Evolutionary conservation across 1,284 basidiomycete genomes (phyloP).

Genomic region (Laetiporus sulphureus): DNA sequence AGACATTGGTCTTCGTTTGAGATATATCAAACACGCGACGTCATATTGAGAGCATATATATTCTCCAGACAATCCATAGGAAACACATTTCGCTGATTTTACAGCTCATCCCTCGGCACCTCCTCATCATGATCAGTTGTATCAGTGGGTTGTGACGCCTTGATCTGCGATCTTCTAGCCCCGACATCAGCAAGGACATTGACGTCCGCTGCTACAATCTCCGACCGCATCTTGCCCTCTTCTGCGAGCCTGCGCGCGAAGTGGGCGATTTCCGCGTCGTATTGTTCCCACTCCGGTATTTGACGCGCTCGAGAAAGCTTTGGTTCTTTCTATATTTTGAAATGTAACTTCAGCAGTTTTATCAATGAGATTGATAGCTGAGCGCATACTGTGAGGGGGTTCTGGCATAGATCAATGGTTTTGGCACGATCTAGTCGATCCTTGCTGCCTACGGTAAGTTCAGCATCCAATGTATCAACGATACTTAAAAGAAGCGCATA

Average conservation of each 20-base stretch:
- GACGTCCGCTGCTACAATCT: constrained; percentile 62
- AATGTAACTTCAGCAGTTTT: neutral
- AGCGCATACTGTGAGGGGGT: constrained; percentile 74
- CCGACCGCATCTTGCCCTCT: constrained; percentile 57
- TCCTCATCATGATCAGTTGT: neutral
- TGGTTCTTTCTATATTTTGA: constrained; percentile 76
- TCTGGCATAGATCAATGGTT: constrained; percentile 91
- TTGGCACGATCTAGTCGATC: constrained; percentile 76
- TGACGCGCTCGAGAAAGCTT: constrained; percentile 89
- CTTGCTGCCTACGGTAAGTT: constrained; percentile 64
- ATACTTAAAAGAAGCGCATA: neutral
- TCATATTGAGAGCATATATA: too few relatives aligned
- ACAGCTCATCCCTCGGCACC: neutral
- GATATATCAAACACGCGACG: too few relatives aligned
- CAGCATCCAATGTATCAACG: too few relatives aligned
- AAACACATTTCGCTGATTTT: neutral
- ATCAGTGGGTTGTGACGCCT: too few relatives aligned
- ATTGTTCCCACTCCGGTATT: constrained; percentile 96
- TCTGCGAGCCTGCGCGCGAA: constrained; percentile 67
- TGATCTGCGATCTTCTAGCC: neutral
- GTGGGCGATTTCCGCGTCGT: constrained; percentile 74
- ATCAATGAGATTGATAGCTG: too few relatives aligned
- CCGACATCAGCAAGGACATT: constrained; percentile 58
- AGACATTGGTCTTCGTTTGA: too few relatives aligned
- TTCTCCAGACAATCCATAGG: too few relatives aligned